A percentile compares a stretch with the other conserved stretches of the same genome.
phyloP scores from a whole-genome alignment of 2,329 filamentous ascomycete species.

The Harringtonia aguacate region DNA sequence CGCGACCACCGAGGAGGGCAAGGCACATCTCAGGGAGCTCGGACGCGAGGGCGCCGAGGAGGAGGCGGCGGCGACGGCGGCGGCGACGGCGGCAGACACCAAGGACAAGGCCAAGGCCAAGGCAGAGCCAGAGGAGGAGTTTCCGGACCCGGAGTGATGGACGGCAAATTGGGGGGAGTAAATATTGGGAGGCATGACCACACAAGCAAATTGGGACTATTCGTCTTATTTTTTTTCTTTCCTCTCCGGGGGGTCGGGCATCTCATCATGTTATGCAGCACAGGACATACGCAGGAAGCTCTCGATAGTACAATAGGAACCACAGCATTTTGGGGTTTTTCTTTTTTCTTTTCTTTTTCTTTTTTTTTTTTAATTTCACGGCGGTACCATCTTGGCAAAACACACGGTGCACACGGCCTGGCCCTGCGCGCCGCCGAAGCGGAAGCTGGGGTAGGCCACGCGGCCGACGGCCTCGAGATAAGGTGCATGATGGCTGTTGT shows the following conservation, averaged over 20 bases:
- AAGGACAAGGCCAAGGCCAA: background rate
- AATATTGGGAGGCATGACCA: too few relatives aligned
- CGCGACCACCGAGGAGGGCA: slow-evolving; percentile 79
- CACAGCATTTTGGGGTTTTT: too few relatives aligned
- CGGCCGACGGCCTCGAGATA: slow-evolving; percentile 55
- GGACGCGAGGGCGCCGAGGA: slow-evolving; percentile 26
- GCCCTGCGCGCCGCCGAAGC: slow-evolving; percentile 79
- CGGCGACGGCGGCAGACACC: background rate
- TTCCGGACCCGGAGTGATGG: slow-evolving; percentile 12
- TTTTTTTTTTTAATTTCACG: background rate
- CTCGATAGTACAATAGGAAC: too few relatives aligned
- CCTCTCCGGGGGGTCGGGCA: too few relatives aligned
- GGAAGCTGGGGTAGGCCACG: slow-evolving; percentile 76
- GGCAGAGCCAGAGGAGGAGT: slow-evolving; percentile 7
- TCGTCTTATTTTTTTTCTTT: too few relatives aligned
- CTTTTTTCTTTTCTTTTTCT: background rate
- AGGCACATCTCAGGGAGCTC: slow-evolving; percentile 65
- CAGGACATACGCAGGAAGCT: too few relatives aligned
- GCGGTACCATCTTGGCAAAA: slow-evolving; percentile 41
- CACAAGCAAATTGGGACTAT: too few relatives aligned
- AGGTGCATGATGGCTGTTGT: too few relatives aligned
- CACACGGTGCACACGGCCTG: slow-evolving; percentile 83
- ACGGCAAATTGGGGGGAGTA: too few relatives aligned
- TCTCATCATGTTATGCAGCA: too few relatives aligned
- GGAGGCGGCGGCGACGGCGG: slow-evolving; percentile 3